phyloP scores from a whole-genome alignment of 2,329 filamentous ascomycete genomes.

The Aspergillus quadricinctus region DNA sequence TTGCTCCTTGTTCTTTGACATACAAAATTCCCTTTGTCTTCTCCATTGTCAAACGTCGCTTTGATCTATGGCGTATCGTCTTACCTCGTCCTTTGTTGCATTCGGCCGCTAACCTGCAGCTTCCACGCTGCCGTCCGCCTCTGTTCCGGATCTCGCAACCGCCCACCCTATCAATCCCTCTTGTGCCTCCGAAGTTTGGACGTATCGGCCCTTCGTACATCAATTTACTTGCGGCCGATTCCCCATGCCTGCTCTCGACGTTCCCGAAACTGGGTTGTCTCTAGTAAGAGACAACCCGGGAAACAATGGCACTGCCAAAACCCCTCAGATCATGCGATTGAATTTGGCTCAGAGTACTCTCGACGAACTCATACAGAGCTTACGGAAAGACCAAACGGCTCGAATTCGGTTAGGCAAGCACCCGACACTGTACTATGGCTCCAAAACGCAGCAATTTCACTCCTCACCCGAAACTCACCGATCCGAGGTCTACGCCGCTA shows the following conservation, averaged over 20 bases:
- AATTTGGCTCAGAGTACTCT: slow-evolving; percentile 42
- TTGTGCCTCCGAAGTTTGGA: slow-evolving; percentile 4
- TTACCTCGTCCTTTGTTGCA: slow-evolving; percentile 26
- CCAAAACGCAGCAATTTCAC: slow-evolving; percentile 53
- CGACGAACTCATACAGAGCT: slow-evolving; percentile 43
- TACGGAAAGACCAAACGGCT: slow-evolving; percentile 41
- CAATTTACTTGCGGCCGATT: slow-evolving; percentile 3
- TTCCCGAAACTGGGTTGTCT: slow-evolving; percentile 39
- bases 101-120: slow-evolving; percentile 37
- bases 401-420: slow-evolving; percentile 46
- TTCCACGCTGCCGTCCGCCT: slow-evolving; percentile 33
- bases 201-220: slow-evolving; percentile 4
- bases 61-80: slow-evolving; percentile 32
- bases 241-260: slow-evolving; percentile 32
- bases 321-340: slow-evolving; percentile 44
- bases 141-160: slow-evolving; percentile 18
- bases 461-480: slow-evolving; percentile 51
- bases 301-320: slow-evolving; percentile 26
- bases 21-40: slow-evolving; percentile 13
- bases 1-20: slow-evolving; percentile 13
- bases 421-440: slow-evolving; percentile 54
- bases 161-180: slow-evolving; percentile 12
- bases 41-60: slow-evolving; percentile 12
- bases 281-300: slow-evolving; percentile 33
- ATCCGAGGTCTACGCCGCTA: slow-evolving; percentile 54